Percentiles rank a stretch among this genome's conserved stretches.
phyloP scores from a whole-genome alignment of 176 grass and related monocot species.

The Zoysia japonica region DNA sequence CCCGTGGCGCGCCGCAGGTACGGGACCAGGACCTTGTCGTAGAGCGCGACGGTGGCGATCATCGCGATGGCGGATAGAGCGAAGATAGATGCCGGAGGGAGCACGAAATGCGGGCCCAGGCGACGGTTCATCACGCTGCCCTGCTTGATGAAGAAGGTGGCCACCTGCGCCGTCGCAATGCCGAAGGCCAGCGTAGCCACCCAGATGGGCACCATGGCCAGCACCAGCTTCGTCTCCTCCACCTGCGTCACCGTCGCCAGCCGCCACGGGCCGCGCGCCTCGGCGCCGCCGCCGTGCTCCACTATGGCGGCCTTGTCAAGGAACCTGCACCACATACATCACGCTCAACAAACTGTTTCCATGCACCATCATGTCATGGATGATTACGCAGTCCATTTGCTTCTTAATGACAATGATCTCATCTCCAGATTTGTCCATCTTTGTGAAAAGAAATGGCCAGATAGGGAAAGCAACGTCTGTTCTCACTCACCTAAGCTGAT shows the following conservation, averaged over 20 bases:
- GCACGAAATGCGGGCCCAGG: slow-evolving; percentile 49
- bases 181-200: slow-evolving; percentile 64
- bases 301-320: slow-evolving; percentile 85
- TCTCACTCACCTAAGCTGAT: slow-evolving; percentile 44
- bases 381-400: too few species aligned
- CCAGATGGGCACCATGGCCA: slow-evolving; percentile 81
- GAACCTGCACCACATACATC: slow-evolving; percentile 37
- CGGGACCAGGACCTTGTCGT: slow-evolving; percentile 70
- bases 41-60: slow-evolving; percentile 53
- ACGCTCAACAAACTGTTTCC: neutral
- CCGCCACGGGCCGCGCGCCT: slow-evolving; percentile 47
- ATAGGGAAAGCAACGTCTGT: too few species aligned
- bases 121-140: slow-evolving; percentile 67
- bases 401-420: too few species aligned
- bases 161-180: slow-evolving; percentile 51
- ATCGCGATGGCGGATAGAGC: slow-evolving; percentile 55
- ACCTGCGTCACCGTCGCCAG: slow-evolving; percentile 86
- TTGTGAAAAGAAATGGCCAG: too few species aligned
- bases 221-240: slow-evolving; percentile 84
- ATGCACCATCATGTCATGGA: too few species aligned
- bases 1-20: slow-evolving; percentile 55
- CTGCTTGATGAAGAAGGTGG: slow-evolving; percentile 96
- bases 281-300: slow-evolving; percentile 38
- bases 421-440: too few species aligned
- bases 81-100: slow-evolving; percentile 69